Evolutionary conservation across 305 asterid genomes (phyloP), one percentile per base, ranked within the genome.

Genomic region (Withania somnifera): DNA sequence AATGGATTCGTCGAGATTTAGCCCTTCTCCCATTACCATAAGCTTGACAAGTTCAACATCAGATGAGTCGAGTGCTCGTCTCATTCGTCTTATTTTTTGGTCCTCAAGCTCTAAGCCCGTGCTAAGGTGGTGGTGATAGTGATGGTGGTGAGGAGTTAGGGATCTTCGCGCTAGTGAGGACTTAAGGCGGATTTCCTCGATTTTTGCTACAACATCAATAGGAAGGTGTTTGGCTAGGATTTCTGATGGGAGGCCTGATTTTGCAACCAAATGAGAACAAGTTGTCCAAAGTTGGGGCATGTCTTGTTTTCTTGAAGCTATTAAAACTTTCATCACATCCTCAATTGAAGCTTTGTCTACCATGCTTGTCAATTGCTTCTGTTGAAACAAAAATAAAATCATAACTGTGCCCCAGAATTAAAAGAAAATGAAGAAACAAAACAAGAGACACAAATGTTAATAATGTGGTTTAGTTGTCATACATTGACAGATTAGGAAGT

Each of bases 11-110:
- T 94, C 97, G 0, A 94, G 91, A 64, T 94, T 94, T 7, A 94
- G 91, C 17, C 98, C 97, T 86, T 94, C 98, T 2, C 98, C 98
- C 98, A 94, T 94, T 17, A 94, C 98, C 98, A 94, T 94, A 4
- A 94, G 98, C 85, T 94, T 94, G 42, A 94, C 98, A 0, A 94
- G 92, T 75, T 94, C 98, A 0, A 93, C 98, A 38, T 94, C 98
- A 0, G 98, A 94, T 0, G 98, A 93, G 87, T 93, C 98, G 0
- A 94, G 96, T 14, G 98, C 98, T 1, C 98, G 91, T 38, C 97
- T 87, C 98, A 94, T 94, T 30, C 98, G 86, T 2, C 98, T 89
- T 8, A 94, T 92, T 64, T 93, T 94, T 50, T 94, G 98, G 86
- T 93, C 98, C 83, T 94, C 98, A 0, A 94, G 89, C 81, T 94